Percentiles rank a stretch among this genome's conserved stretches.
Evolutionary conservation across 345 rosid genomes (phyloP).

Genomic region (Carallia pectinifolia): DNA sequence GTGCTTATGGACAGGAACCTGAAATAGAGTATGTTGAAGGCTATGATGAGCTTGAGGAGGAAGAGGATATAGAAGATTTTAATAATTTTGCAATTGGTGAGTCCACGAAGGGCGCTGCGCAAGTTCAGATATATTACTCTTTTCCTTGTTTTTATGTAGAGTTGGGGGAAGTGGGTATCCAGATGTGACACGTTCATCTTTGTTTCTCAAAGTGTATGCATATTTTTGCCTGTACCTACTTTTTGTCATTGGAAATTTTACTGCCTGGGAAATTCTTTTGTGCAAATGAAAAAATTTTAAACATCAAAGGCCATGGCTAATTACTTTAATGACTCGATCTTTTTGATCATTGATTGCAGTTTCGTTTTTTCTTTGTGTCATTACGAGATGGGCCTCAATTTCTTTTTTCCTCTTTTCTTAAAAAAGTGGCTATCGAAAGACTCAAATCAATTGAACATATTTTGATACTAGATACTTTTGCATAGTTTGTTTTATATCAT

Average conservation of each 20-base stretch:
- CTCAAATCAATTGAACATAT: too few relatives aligned
- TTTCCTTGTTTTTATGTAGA: not conserved
- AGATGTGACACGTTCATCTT: not conserved
- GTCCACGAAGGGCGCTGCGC: constrained; percentile 37
- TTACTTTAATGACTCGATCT: not conserved
- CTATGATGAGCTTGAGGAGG: constrained; percentile 71
- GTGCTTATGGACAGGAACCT: constrained; percentile 49
- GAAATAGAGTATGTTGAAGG: constrained; percentile 80
- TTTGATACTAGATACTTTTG: too few relatives aligned
- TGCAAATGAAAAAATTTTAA: not conserved
- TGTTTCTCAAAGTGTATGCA: not conserved
- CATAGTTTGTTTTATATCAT: too few relatives aligned
- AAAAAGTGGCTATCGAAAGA: too few relatives aligned
- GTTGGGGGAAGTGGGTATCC: not conserved
- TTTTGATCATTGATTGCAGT: not conserved
- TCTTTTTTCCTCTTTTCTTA: not conserved
- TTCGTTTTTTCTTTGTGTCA: not conserved
- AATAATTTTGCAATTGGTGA: constrained; percentile 37
- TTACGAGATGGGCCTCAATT: not conserved
- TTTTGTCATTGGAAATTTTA: too few relatives aligned
- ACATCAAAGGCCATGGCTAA: not conserved
- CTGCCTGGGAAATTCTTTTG: not conserved
- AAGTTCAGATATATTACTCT: not conserved
- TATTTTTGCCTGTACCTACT: too few relatives aligned
- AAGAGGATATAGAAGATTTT: constrained; percentile 91